Conservation (phyloP, 768 basidiomycete genomes). For the Kwoniella sp. region DNA sequence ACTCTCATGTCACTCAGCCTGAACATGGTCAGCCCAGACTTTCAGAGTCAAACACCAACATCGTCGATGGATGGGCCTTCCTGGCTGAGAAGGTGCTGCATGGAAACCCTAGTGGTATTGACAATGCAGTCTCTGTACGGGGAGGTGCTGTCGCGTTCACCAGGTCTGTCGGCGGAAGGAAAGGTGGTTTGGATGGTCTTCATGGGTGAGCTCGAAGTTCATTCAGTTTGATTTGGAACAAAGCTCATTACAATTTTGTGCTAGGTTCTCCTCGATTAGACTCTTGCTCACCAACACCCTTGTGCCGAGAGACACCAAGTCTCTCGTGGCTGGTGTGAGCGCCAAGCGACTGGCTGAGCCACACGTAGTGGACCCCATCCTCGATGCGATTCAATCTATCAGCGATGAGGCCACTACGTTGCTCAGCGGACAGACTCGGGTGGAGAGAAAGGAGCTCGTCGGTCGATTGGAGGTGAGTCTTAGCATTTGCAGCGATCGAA, state of each 20-base stretch:
- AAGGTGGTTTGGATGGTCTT: conserved; percentile 79
- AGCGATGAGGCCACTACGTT: conserved; percentile 76
- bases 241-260: background rate
- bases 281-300: conserved; percentile 92
- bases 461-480: conserved; percentile 69
- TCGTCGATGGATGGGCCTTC: conserved; percentile 91
- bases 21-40: conserved; percentile 59
- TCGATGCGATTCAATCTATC: conserved; percentile 80
- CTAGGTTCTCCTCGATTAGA: conserved; percentile 82
- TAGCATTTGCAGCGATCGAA: no score
- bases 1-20: conserved; percentile 63
- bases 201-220: conserved; percentile 67
- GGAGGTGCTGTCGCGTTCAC: conserved; percentile 92
- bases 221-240: background rate
- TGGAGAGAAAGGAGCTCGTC: conserved; percentile 69
- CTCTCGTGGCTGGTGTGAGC: conserved; percentile 85
- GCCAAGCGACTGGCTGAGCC: conserved; percentile 66
- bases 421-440: conserved; percentile 68
- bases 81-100: conserved; percentile 93
- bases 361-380: conserved; percentile 73
- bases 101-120: conserved; percentile 95
- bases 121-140: conserved; percentile 89
- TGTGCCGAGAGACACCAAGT: conserved; percentile 90
- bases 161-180: conserved; percentile 71
- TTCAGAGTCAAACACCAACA: conserved; percentile 68